A percentile compares a stretch with the other conserved stretches of the same genome.
Evolutionary conservation across 306 rosid genomes (phyloP).

Genomic region (Quercus cerris): DNA sequence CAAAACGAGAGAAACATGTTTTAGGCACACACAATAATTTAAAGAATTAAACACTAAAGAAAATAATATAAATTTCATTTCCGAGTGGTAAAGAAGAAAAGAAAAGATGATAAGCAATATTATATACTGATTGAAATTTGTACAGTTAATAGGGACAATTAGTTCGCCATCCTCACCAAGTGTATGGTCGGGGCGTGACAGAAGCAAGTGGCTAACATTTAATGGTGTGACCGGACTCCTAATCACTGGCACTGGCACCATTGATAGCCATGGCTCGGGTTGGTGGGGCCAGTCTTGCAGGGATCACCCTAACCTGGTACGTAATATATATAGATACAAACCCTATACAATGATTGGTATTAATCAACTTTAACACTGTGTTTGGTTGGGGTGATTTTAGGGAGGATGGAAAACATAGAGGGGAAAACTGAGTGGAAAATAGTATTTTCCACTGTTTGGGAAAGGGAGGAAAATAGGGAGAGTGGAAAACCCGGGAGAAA

Average conservation of each 20-base stretch:
- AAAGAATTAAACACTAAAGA: neutral
- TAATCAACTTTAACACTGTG: neutral
- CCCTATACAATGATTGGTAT: too few relatives aligned
- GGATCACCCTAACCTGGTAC: conserved; percentile 31
- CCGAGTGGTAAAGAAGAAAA: too few relatives aligned
- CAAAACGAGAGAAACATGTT: too few relatives aligned
- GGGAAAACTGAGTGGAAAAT: too few relatives aligned
- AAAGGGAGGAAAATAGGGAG: too few relatives aligned
- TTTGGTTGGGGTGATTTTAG: too few relatives aligned
- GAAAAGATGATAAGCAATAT: too few relatives aligned
- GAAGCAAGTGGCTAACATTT: conserved; percentile 35
- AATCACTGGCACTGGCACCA: conserved; percentile 27
- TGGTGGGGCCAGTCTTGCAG: conserved; percentile 48
- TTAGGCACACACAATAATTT: too few relatives aligned
- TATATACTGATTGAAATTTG: neutral
- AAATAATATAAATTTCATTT: too few relatives aligned
- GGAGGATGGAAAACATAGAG: too few relatives aligned
- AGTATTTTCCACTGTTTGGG: too few relatives aligned
- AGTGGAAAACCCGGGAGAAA: too few relatives aligned
- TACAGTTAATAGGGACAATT: conserved; percentile 25
- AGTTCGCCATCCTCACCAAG: conserved; percentile 35
- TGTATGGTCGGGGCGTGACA: conserved; percentile 23
- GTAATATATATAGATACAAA: neutral
- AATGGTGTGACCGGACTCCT: conserved; percentile 23
- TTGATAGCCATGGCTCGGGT: conserved; percentile 29